Conservation (phyloP, 306 rosid species). For the peach (Prunus persica) region Prunus_persica_NCBIv2 NC_034014.1:23397001-23397500, state of each 20-base stretch:
- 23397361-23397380: too few relatives aligned
- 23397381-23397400: too few relatives aligned
- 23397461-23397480: too few relatives aligned
- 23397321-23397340: not conserved
- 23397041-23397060: too few relatives aligned
- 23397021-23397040: too few relatives aligned
- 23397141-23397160: not conserved
- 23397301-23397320: slow-evolving; percentile 9
- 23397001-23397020: too few relatives aligned
- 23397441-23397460: too few relatives aligned
- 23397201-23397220: slow-evolving; percentile 8
- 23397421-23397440: too few relatives aligned
- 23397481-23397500: not conserved
- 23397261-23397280: not conserved
- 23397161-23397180: not conserved
- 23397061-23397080: too few relatives aligned
- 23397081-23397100: too few relatives aligned
- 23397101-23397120: not conserved
- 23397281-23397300: not conserved
- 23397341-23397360: not conserved
- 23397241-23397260: slow-evolving; percentile 33
- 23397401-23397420: too few relatives aligned
- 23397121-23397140: not conserved
- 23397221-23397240: slow-evolving; percentile 29
- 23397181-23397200: not conserved